Base-by-base conservation (phyloP, 1,284 basidiomycete species). In the Puccinia sorghi region DNA sequence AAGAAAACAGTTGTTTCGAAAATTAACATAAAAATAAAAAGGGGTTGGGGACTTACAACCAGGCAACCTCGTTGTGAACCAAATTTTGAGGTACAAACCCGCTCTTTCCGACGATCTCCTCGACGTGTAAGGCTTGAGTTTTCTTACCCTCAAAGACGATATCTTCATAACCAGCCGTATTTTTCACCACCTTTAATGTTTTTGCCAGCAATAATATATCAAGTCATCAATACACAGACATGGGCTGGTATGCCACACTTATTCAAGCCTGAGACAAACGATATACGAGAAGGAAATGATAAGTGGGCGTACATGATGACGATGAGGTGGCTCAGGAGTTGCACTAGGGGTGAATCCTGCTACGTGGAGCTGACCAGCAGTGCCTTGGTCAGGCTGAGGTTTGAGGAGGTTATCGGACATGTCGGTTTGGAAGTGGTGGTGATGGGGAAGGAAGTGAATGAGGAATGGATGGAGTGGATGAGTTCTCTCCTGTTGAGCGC, bases 71-170 rank as follows among this genome's bases (percentile, higher is more conserved):
- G 46, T 83, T 82, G 27, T 81, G 81, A 57, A 84, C 82, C 46
- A 84, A 82, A 75, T 84, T 82, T 11, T 83, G 82, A 39, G 84
- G 84, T 17, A 85, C 83, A 76, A 84, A 84, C 48, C 84, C 84
- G 54, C 82, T 83, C 71, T 81, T 80, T 43, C 82, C 81, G 37
- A 85, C 81, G 54, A 82, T 81, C 63, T 82, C 77, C 71, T 82
- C 82, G 43, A 84, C 84, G 73, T 82, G 80, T 46, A 81, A 80
- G 25, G 84, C 84, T 81, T 85, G 84, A 43, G 83, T 82, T n/a
- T 82, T 81, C 80, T 85, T 85, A 72, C 83, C 84, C 27, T 82
- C 82, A 61, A 83, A 84, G 39, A 84, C 82, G 46, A 83, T 83
- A 72, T 83, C 83, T 11, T 81, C 81, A 81, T 84, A 84, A 32